phyloP scores from a whole-genome alignment of 2,329 filamentous ascomycete species.

The Fusarium praegraminearum region DNA sequence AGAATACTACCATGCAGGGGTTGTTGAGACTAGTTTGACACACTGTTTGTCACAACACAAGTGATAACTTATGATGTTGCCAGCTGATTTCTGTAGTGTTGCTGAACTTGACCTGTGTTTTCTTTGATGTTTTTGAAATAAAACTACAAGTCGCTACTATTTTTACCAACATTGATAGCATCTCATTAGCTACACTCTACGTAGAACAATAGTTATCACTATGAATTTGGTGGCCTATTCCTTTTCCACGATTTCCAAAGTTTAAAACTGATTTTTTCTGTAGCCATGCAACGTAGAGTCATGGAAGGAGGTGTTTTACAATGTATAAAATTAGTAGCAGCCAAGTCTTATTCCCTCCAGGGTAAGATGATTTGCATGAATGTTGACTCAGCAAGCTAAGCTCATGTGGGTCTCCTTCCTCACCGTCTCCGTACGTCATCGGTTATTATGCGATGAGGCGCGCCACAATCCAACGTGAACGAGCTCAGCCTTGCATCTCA shows the following conservation, averaged over 20 bases:
- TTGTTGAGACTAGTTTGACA: neutral
- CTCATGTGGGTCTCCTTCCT: slow-evolving; percentile 25
- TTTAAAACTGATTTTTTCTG: too few species aligned
- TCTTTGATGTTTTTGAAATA: neutral
- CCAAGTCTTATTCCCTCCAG: neutral
- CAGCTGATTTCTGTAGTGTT: too few species aligned
- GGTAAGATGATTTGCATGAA: neutral
- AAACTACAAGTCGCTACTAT: too few species aligned
- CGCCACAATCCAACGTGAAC: slow-evolving; percentile 23
- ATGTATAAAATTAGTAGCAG: too few species aligned
- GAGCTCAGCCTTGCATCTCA: slow-evolving; percentile 38
- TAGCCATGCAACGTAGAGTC: too few species aligned
- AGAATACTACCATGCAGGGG: neutral
- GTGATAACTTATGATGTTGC: too few species aligned
- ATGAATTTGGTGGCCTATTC: too few species aligned
- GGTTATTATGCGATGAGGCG: slow-evolving; percentile 25
- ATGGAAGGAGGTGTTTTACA: too few species aligned
- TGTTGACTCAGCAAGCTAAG: slow-evolving; percentile 13
- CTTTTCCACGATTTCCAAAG: too few species aligned
- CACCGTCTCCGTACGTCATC: slow-evolving; percentile 35
- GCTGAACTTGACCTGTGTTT: neutral
- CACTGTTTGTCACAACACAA: neutral
- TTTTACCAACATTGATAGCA: neutral
- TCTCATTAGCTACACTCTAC: neutral
- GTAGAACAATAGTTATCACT: too few species aligned